Evolutionary conservation across 208 protist species (phyloP).

Genomic region (Zelonia costaricensis): DNA sequence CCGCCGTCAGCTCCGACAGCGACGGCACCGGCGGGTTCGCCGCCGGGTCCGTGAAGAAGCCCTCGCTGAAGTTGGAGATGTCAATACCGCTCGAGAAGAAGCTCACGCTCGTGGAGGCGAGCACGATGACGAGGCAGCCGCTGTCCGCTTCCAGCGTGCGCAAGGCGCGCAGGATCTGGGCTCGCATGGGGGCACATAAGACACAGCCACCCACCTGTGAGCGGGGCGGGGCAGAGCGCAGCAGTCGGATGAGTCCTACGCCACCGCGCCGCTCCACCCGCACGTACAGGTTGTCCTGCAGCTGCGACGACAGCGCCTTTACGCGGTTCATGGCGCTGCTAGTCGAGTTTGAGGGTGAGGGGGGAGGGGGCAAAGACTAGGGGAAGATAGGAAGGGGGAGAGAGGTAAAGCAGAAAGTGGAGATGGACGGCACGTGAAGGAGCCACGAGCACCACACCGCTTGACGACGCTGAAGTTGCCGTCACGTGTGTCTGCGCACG

Average conservation of each 20-base stretch:
- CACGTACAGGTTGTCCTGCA: conserved; percentile 55
- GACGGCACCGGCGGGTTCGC: conserved; percentile 46
- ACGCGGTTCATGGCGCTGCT: conserved; percentile 8
- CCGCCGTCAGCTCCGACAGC: conserved; percentile 42
- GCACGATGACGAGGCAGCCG: conserved; percentile 27
- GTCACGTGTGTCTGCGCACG: too few relatives aligned
- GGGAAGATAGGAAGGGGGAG: too few relatives aligned
- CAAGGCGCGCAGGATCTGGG: conserved; percentile 47
- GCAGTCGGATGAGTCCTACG: conserved; percentile 45
- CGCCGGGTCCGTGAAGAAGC: conserved; percentile 24
- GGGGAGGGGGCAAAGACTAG: too few relatives aligned
- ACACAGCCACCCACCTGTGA: conserved; percentile 30
- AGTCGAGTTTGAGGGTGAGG: too few relatives aligned
- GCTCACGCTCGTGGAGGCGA: conserved; percentile 42
- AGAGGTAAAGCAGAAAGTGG: too few relatives aligned
- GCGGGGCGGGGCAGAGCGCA: conserved; percentile 37
- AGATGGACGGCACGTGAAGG: too few relatives aligned
- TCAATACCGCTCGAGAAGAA: conserved; percentile 81
- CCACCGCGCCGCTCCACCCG: conserved; percentile 46
- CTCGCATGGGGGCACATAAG: conserved; percentile 49
- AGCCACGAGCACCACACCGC: too few relatives aligned
- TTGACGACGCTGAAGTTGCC: too few relatives aligned
- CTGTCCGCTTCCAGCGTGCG: conserved; percentile 38
- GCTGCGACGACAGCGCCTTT: conserved; percentile 32
- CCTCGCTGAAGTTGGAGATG: conserved; percentile 47